Percentiles rank a stretch among this genome's conserved stretches.
Conservation (phyloP, 495 filamentous ascomycete species). For the Aspergillus steynii region DNA sequence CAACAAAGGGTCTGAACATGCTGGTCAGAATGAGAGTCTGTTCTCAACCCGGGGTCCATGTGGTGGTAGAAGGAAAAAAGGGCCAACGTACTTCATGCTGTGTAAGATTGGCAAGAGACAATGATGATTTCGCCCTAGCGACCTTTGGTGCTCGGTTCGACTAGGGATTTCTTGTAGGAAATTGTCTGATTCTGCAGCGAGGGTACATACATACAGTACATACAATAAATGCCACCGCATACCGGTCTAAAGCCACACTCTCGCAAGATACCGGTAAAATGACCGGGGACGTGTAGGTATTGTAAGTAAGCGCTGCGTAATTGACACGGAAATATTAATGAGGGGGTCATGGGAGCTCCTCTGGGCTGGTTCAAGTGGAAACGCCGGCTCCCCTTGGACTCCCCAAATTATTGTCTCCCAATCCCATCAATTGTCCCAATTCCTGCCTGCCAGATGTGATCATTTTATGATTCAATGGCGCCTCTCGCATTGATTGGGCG, state of each 20-base stretch:
- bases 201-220: no score
- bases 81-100: no score
- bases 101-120: no score
- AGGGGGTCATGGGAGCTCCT: slow-evolving; percentile 11
- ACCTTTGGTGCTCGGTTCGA: no score
- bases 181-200: background rate
- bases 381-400: slow-evolving; percentile 17
- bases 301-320: slow-evolving; percentile 7
- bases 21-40: no score
- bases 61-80: no score
- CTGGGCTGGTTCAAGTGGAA: slow-evolving; percentile 22
- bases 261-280: slow-evolving; percentile 21
- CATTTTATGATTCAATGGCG: background rate
- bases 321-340: no score
- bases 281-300: slow-evolving; percentile 16
- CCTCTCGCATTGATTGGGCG: no score
- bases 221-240: slow-evolving; percentile 24
- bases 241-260: slow-evolving; percentile 23
- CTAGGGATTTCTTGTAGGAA: no score
- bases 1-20: no score
- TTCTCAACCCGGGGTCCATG: no score
- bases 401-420: slow-evolving; percentile 1
- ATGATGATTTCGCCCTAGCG: no score
- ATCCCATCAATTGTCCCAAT: background rate
- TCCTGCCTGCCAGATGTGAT: background rate